Base-by-base conservation (phyloP, 192 early-diverging fungal genomes). In the Linnemannia schmuckeri region DNA sequence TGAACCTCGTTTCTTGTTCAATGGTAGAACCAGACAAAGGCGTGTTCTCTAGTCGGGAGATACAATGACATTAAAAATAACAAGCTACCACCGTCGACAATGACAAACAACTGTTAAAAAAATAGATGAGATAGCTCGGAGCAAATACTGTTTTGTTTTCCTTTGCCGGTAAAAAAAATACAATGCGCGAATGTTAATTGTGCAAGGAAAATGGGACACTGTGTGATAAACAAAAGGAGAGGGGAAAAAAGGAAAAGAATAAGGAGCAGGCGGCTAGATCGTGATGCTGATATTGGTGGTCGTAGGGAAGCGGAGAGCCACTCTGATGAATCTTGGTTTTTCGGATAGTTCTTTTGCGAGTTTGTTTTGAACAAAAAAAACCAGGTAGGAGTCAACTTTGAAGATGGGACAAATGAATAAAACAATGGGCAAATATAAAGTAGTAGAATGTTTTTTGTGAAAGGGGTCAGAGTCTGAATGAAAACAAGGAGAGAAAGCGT, bases 41-140 rank as follows among this genome's bases (percentile, higher is more conserved):
- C 55, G 55, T 57, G 55, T 57, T 57, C 55, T 57, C 55, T n/a
- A 57, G n/a, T 57, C 55, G n/a, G 55, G 55, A 57, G 55, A 57
- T 27, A n/a, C n/a, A 18, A 57, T 57, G 55, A 12, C 24, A 27
- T 66, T 33, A 66, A 66, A 66, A 66, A 66, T 66, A 30, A 66
- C 55, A 10, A n/a, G 55, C 55, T 57, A 27, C n/a, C 3, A 57
- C 55, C n/a, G 7, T 18, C n/a, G 55, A 57, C 55, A 57, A 57
- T n/a, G 55, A 57, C 55, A 27, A 22, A 57, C 55, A 27, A 57
- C n/a, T 57, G 55, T 6, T 33, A 66, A 33, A 52, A 66, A 66
- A 66, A 33, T 27, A 66, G 61, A 66, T 66, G 61, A 66, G 61
- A 66, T 66, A 66, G 61, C n/a, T 30, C 12, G 61, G 61, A 66